These are phyloP conservation scores for Trichoderma sp. DNA, from an alignment of 2,329 filamentous ascomycete species.

Conservation along the genomic window DNA sequence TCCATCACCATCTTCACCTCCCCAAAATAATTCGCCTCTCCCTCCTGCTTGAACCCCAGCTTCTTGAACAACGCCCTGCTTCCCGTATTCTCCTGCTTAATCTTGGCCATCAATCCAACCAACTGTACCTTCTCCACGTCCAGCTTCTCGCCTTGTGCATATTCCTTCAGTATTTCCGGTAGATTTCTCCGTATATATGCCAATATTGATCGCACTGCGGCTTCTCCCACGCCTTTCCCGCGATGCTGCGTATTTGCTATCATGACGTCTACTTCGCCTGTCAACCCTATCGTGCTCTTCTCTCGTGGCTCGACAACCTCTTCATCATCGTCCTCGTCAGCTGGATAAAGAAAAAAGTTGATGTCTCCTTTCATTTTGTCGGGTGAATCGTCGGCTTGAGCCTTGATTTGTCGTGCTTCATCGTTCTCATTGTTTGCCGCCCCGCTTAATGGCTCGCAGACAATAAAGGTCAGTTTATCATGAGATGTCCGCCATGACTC, in stretches of 20 bases:
- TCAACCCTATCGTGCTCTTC: conserved; percentile 28
- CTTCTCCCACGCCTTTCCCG: conserved; percentile 64
- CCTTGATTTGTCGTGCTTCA: conserved; percentile 25
- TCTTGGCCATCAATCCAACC: conserved; percentile 56
- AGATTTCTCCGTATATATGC: conserved; percentile 63
- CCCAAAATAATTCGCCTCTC: conserved; percentile 60
- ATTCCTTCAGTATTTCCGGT: conserved; percentile 53
- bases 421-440: not conserved
- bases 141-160: conserved; percentile 30
- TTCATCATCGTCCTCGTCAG: conserved; percentile 43
- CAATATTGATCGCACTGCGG: conserved; percentile 68
- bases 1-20: conserved; percentile 55
- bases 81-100: conserved; percentile 55
- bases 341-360: conserved; percentile 74
- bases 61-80: conserved; percentile 55
- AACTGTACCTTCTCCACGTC: conserved; percentile 17
- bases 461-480: conserved; percentile 93
- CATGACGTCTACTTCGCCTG: conserved; percentile 87
- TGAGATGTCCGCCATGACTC: conserved; percentile 76
- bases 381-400: conserved; percentile 54
- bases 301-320: conserved; percentile 26
- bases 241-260: conserved; percentile 63
- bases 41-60: conserved; percentile 54
- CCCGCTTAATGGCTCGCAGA: conserved; percentile 56
- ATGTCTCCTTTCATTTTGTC: conserved; percentile 70